Percentiles rank a stretch among this genome's conserved stretches.
phyloP scores from a whole-genome alignment of 768 basidiomycete genomes.

The Mrakia frigida region DNA sequence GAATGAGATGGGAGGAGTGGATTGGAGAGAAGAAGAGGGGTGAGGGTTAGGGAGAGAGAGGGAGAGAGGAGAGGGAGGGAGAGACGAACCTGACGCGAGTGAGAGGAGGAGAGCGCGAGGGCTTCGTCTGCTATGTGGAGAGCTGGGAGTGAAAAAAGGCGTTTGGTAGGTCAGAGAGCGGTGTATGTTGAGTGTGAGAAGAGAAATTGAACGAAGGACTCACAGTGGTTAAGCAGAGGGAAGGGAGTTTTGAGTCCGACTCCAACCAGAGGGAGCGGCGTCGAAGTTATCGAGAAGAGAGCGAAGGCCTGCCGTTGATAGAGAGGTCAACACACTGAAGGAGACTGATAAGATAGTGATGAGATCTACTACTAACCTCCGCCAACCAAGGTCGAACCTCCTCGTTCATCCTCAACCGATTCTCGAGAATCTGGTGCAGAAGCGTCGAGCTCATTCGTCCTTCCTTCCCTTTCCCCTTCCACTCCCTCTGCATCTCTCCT shows the following conservation, averaged over 20 bases:
- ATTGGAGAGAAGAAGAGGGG: too few species aligned
- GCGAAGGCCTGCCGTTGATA: constrained; percentile 30
- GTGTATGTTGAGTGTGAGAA: neutral
- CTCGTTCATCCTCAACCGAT: constrained; percentile 22
- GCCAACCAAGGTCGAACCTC: constrained; percentile 17
- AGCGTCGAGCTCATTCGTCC: neutral
- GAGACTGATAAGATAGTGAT: neutral
- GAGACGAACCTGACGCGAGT: constrained; percentile 6
- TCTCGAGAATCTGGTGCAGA: constrained; percentile 8
- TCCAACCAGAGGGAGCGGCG: neutral
- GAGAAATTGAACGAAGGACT: neutral
- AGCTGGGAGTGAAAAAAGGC: neutral
- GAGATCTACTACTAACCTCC: constrained; percentile 14
- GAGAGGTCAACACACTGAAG: neutral
- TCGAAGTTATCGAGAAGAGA: constrained; percentile 27
- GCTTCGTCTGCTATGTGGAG: constrained; percentile 30
- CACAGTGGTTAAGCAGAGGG: constrained; percentile 28
- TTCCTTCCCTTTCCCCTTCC: neutral
- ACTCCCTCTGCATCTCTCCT: neutral
- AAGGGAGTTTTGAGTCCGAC: constrained; percentile 27
- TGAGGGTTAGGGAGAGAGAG: neutral
- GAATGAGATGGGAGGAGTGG: neutral
- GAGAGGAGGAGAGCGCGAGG: constrained; percentile 6
- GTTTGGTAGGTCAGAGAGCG: neutral
- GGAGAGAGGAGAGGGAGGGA: neutral